These are phyloP conservation scores for Nematocida sp. DNA, from an alignment of 371 early-diverging fungal species.

Conservation along the genomic window DNA sequence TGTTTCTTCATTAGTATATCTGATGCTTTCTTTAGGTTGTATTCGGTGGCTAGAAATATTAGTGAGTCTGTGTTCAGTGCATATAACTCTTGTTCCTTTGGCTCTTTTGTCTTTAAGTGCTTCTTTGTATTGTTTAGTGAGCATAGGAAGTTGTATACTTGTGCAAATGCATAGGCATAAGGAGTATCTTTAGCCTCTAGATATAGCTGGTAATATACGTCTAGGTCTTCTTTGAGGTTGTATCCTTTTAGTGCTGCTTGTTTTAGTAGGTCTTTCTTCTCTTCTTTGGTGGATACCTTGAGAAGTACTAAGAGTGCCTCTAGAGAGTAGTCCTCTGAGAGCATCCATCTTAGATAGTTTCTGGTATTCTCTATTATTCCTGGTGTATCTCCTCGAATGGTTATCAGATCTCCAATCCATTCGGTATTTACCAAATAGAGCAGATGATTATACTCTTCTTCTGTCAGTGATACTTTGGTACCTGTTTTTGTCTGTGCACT, in stretches of 20 bases:
- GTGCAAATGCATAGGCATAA: constrained; percentile 44
- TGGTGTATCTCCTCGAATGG: constrained; percentile 24
- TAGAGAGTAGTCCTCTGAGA: constrained; percentile 40
- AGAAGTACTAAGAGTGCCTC: constrained; percentile 31
- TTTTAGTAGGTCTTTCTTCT: constrained; percentile 45
- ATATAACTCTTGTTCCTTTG: constrained; percentile 40
- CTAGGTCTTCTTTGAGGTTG: constrained; percentile 23
- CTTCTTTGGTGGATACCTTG: constrained; percentile 38
- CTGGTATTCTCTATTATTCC: constrained; percentile 47
- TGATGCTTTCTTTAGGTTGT: constrained; percentile 16
- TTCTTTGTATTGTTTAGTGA: constrained; percentile 22
- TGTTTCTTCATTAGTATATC: constrained; percentile 40
- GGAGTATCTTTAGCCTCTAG: constrained; percentile 24
- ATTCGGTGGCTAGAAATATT: constrained; percentile 46
- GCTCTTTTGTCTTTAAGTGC: not conserved
- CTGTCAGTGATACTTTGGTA: not conserved
- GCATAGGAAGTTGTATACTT: constrained; percentile 43
- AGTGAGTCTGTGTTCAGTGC: constrained; percentile 35
- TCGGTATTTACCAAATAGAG: constrained; percentile 38
- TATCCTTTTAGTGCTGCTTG: constrained; percentile 34
- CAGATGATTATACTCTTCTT: constrained; percentile 41
- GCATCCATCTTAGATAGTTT: constrained; percentile 48
- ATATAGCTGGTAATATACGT: constrained; percentile 28
- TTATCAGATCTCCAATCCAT: constrained; percentile 46
- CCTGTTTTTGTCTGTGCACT: not conserved